phyloP scores from a whole-genome alignment of 352 stramenopile genomes.

The Pythium aphanidermatum region DNA sequence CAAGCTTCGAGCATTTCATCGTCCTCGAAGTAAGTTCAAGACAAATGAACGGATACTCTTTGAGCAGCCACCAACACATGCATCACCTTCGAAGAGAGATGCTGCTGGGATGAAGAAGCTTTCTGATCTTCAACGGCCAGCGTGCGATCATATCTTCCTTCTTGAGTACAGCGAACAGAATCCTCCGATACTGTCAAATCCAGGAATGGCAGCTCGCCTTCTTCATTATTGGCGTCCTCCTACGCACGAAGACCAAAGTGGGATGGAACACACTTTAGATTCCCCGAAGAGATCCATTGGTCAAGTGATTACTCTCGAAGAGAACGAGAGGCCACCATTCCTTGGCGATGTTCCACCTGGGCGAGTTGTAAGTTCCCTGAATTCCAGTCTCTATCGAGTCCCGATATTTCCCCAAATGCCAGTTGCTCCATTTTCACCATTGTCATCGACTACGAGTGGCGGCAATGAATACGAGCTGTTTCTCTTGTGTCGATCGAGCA shows the following conservation, averaged over 20 bases:
- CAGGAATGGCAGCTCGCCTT: constrained; percentile 68
- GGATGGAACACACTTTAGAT: constrained; percentile 50
- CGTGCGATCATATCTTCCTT: constrained; percentile 66
- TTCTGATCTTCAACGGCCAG: constrained; percentile 66
- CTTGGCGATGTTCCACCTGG: constrained; percentile 67
- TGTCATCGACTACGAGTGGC: constrained; percentile 28
- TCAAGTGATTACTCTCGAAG: constrained; percentile 66
- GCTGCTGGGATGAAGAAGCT: constrained; percentile 79
- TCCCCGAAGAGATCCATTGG: constrained; percentile 69
- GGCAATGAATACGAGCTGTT: constrained; percentile 49
- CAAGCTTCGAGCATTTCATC: constrained; percentile 69
- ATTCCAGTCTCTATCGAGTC: constrained; percentile 78
- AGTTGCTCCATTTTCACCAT: constrained; percentile 36
- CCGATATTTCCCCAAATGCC: constrained; percentile 68
- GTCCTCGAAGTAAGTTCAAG: constrained; percentile 76
- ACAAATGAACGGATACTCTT: constrained; percentile 64
- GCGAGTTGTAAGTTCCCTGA: constrained; percentile 64
- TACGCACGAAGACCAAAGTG: constrained; percentile 51
- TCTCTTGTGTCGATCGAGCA: constrained; percentile 56
- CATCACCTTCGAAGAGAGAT: constrained; percentile 45
- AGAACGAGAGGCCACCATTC: constrained; percentile 73
- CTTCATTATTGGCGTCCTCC: constrained; percentile 75
- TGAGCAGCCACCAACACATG: constrained; percentile 26
- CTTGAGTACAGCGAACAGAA: constrained; percentile 77
- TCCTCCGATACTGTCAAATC: constrained; percentile 68